Evolutionary conservation across 495 filamentous ascomycete species (phyloP).

Genomic region (Platismatia glauca): DNA sequence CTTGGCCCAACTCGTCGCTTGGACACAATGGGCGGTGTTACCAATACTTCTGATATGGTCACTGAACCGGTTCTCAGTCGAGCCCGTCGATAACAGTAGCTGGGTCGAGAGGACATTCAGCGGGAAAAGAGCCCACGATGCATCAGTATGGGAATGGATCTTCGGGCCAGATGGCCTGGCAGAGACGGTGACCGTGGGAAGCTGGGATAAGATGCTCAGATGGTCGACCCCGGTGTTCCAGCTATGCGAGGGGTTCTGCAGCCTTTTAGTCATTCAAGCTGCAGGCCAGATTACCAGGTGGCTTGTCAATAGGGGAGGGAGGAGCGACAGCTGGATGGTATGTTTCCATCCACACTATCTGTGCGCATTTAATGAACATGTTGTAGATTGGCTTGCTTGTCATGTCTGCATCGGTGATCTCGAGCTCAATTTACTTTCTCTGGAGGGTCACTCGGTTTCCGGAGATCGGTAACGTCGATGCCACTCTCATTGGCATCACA

Average conservation of each 20-base stretch:
- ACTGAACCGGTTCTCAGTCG: slow-evolving; percentile 85
- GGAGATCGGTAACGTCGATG: slow-evolving; percentile 86
- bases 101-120: slow-evolving; percentile 78
- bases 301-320: slow-evolving; percentile 78
- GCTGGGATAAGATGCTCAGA: slow-evolving; percentile 80
- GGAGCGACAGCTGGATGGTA: slow-evolving; percentile 97
- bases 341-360: slow-evolving; percentile 27
- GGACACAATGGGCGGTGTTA: slow-evolving; percentile 74
- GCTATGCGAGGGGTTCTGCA: slow-evolving; percentile 91
- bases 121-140: slow-evolving; percentile 53
- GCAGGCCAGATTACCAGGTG: slow-evolving; percentile 91
- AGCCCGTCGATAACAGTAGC: slow-evolving; percentile 56
- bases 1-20: slow-evolving; percentile 53
- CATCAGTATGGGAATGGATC: slow-evolving; percentile 67
- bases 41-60: slow-evolving; percentile 87
- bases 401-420: slow-evolving; percentile 80
- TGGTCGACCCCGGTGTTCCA: slow-evolving; percentile 97
- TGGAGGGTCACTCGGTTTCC: slow-evolving; percentile 92
- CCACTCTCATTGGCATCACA: slow-evolving; percentile 81
- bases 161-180: slow-evolving; percentile 72
- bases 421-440: slow-evolving; percentile 89
- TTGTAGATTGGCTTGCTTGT: slow-evolving; percentile 76
- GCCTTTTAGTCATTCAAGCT: slow-evolving; percentile 88
- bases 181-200: slow-evolving; percentile 68
- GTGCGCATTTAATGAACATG: neutral